Evolutionary conservation across 306 rosid genomes (phyloP), one percentile per base, ranked within the genome.

Genomic region (Casuarina equisetifolia): DNA sequence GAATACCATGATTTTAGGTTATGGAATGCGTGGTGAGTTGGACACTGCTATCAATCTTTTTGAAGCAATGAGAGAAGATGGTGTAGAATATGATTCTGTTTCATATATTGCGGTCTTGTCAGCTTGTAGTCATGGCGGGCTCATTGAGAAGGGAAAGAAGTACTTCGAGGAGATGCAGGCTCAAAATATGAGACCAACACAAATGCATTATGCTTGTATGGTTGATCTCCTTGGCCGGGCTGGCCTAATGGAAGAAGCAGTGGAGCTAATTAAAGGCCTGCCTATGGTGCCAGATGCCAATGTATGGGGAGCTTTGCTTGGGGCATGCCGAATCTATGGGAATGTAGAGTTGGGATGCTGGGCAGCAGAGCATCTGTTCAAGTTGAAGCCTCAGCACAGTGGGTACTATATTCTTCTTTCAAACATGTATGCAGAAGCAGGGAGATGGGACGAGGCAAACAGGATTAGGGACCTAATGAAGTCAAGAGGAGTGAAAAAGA

Each of bases 1-100:
- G 98, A 94, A 94, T 89, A 90, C 96, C 19, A 94, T 94, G 97
- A 94, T 94, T 82, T 88, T 92, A 76, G 98, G 97, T 13, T 88
- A 86, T 49, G 98, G 96, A 82, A 92, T 92, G 96, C 79, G 84
- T 19, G 98, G 98, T 61, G 94, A 92, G 76, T 58, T 90, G 69
- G 88, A 85, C 55, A 88, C 80, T 76, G 94, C 98, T 75, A 84
- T 94, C 44, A 68, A 72, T 80, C 86, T 80, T 42, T 94, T 94
- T 76, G 98, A 91, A 74, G 88, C 84, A 77, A 92, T 92, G 93
- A 86, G 73, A 76, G 87, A 80, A 80, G 88, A 85, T 54, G 79
- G 84, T 11, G 85, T 91, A 62, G 83, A 82, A 57, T 89, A 85
- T 7, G 98, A 94, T 83, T 88, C 92, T 0, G 91, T 94, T 69